Evolutionary conservation across 2,329 filamentous ascomycete genomes (phyloP), one percentile per base, ranked within the genome.

Genomic region (Rhexocercosporidium sp.): DNA sequence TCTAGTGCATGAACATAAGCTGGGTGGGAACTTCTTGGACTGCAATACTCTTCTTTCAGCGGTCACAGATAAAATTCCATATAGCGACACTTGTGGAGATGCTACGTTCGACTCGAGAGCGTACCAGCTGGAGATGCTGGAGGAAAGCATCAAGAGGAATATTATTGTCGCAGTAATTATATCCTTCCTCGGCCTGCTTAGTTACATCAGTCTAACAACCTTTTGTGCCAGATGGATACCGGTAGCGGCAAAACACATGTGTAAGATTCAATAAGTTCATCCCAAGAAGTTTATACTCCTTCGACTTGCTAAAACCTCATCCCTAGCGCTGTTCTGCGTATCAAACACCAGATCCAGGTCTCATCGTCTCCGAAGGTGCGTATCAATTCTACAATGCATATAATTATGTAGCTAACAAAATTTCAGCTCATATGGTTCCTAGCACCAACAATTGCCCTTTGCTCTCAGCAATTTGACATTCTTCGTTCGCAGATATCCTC

Each of bases 181-280:
- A n/a, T 57, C 54, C 31, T 34, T 49, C n/a, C 27, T 44, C 53
- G 12, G 22, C 47, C 22, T 57, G 6, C 34, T 1, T 27, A 37
- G 39, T 11, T 59, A 14, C 51, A 11, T n/a, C 37, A 54, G 14
- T n/a, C 51, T 51, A 27, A 64, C 53, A 59, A 9, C 31, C 20
- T 34, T 27, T 25, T 31, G 20, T 25, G 8, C 47, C 37, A 64
- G 53, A 64, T 59, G 62, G 53, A 64, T 49, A 64, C 62, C 25
- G 62, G 62, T 25, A 64, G 51, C 53, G 62, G 51, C 39, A 64
- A 64, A 64, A 64, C 62, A 47, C 62, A 64, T 51, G 47, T 64
- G 62, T 64, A 64, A 47, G 37, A 39, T 49, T 31, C 62, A 47
- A 29, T 64, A 57, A 18, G 9, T 37, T 37, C 27, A 57, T 57